Percentiles rank a stretch among this genome's conserved stretches.
Evolutionary conservation across 306 rosid genomes (phyloP).

Genomic region (Quillaja saponaria): DNA sequence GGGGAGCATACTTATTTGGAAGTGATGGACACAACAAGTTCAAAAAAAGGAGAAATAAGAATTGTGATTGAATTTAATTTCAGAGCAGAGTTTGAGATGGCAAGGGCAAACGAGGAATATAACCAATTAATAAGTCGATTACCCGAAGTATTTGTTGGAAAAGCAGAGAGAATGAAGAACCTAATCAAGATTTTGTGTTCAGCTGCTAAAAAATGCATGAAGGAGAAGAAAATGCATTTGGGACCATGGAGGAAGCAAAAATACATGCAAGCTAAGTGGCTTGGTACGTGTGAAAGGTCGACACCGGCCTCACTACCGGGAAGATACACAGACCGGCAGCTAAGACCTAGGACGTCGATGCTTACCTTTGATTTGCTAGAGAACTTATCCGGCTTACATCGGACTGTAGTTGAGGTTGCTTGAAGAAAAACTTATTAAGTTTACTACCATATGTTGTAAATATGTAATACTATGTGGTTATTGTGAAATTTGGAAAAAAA

Average conservation of each 20-base stretch:
- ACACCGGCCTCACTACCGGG: constrained; percentile 36
- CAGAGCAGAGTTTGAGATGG: constrained; percentile 79
- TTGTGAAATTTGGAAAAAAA: not conserved
- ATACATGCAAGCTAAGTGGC: constrained; percentile 91
- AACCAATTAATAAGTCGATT: constrained; percentile 45
- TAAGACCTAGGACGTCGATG: constrained; percentile 66
- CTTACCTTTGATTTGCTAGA: constrained; percentile 67
- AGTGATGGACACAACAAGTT: constrained; percentile 51
- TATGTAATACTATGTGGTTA: constrained; percentile 1
- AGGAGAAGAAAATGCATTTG: constrained; percentile 83
- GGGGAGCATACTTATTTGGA: constrained; percentile 77
- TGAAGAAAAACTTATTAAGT: constrained; percentile 24
- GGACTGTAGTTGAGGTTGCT: constrained; percentile 49
- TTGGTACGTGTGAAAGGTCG: constrained; percentile 49
- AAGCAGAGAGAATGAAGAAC: constrained; percentile 53
- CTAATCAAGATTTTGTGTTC: constrained; percentile 67
- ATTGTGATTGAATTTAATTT: constrained; percentile 70
- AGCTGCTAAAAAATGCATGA: constrained; percentile 77
- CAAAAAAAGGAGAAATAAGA: constrained; percentile 43
- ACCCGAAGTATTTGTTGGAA: constrained; percentile 75
- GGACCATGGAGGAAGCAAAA: constrained; percentile 86
- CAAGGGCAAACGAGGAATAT: constrained; percentile 64
- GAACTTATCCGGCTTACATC: constrained; percentile 35
- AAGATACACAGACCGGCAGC: constrained; percentile 24
- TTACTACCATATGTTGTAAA: no score